Evolutionary conservation across 805 yeast species (phyloP).

Genomic region (Teunomyces pallodes): DNA sequence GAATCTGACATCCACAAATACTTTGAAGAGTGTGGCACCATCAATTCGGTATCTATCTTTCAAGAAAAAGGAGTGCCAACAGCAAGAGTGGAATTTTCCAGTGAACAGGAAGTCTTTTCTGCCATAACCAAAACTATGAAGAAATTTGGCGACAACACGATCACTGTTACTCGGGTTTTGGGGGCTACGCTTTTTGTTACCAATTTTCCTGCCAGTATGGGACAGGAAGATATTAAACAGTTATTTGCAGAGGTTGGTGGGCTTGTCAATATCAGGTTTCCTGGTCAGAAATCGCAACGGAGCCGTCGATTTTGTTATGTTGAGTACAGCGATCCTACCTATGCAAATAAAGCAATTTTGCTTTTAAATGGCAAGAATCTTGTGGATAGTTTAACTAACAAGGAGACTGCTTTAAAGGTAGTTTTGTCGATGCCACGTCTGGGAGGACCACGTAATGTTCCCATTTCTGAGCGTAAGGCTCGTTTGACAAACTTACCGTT

Average conservation of each 20-base stretch:
- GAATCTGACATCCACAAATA: constrained; percentile 39
- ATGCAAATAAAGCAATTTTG: constrained; percentile 44
- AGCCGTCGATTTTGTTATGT: constrained; percentile 73
- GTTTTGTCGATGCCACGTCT: constrained; percentile 57
- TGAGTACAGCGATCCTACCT: constrained; percentile 46
- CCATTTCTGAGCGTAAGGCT: constrained; percentile 56
- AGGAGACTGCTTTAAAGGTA: constrained; percentile 45
- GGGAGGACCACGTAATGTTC: constrained; percentile 17
- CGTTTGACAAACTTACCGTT: constrained; percentile 54
- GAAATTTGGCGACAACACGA: constrained; percentile 36
- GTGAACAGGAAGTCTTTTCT: constrained; percentile 46
- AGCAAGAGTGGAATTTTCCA: constrained; percentile 61
- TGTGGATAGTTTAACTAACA: constrained; percentile 23
- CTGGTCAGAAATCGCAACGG: constrained; percentile 54
- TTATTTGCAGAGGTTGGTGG: constrained; percentile 43
- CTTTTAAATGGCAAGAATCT: constrained; percentile 38
- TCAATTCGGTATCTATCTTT: constrained; percentile 33
- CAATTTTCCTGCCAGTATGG: constrained; percentile 62
- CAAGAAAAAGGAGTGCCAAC: constrained; percentile 11
- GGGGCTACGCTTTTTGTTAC: constrained; percentile 67
- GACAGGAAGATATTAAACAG: constrained; percentile 34
- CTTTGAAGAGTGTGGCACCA: constrained; percentile 62
- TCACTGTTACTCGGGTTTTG: constrained; percentile 45
- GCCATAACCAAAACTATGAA: constrained; percentile 63
- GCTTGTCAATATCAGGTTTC: constrained; percentile 56